Percentiles rank a stretch among this genome's conserved stretches.
These are phyloP conservation scores for Nannizziopsis arthrosporioides DNA, from an alignment of 2,329 filamentous ascomycete species.

Conservation along the genomic window DNA sequence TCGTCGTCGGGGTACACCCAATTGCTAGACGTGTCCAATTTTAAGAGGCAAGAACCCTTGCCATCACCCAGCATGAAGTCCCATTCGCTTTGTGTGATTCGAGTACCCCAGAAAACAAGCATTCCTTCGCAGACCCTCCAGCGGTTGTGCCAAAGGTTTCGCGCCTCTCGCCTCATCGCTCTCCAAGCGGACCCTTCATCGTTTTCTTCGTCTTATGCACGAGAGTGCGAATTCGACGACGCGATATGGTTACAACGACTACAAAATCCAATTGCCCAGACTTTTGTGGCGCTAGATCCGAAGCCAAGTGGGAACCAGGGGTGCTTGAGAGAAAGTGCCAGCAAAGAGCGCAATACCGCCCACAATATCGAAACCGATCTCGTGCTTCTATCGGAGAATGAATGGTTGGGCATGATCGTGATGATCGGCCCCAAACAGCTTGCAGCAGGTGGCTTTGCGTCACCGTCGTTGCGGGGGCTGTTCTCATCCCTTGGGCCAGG, in stretches of 20 bases:
- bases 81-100: conserved; percentile 3
- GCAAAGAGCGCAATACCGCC: not conserved
- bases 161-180: conserved; percentile 19
- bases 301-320: not conserved
- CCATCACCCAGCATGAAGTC: not conserved
- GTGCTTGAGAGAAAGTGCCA: not conserved
- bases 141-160: conserved; percentile 15
- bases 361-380: conserved; percentile 2
- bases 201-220: conserved; percentile 24
- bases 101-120: conserved; percentile 7
- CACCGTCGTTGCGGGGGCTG: conserved; percentile 7
- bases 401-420: conserved; percentile 25
- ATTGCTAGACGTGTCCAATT: no score
- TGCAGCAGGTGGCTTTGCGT: conserved; percentile 8
- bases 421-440: conserved; percentile 19
- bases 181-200: conserved; percentile 21
- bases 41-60: no score
- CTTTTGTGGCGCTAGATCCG: conserved; percentile 19
- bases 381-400: conserved; percentile 12
- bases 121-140: conserved; percentile 7
- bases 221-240: conserved; percentile 19
- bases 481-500: conserved; percentile 5
- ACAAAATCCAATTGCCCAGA: conserved; percentile 19
- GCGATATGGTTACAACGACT: conserved; percentile 22
- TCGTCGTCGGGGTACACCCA: no score